phyloP scores from a whole-genome alignment of 2,329 filamentous ascomycete genomes.

The Blastomyces emzantsi region DNA sequence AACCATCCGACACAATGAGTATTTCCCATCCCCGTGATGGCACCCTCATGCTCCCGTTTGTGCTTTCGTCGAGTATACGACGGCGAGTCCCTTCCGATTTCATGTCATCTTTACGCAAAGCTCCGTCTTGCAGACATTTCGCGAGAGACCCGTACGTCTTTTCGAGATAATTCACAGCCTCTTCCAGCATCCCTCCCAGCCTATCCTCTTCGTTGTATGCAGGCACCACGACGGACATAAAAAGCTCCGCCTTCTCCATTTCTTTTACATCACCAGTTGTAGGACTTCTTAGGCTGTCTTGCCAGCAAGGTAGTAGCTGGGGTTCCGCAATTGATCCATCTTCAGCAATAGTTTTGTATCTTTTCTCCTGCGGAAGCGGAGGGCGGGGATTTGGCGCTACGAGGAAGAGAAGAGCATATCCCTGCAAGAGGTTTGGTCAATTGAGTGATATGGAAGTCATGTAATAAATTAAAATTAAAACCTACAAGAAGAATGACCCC shows the following conservation, averaged over 20 bases:
- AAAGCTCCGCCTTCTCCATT: conserved; percentile 69
- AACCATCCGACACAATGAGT: conserved; percentile 82
- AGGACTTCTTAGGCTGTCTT: conserved; percentile 62
- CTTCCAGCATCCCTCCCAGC: conserved; percentile 74
- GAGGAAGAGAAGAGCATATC: conserved; percentile 60
- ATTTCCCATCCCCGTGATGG: conserved; percentile 71
- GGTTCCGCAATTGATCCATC: conserved; percentile 49
- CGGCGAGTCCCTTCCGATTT: conserved; percentile 21
- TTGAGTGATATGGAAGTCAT: conserved; percentile 5
- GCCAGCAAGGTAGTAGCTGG: conserved; percentile 71
- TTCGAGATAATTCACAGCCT: conserved; percentile 82
- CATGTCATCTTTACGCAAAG: background rate
- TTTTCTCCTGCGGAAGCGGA: conserved; percentile 69
- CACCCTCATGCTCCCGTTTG: conserved; percentile 29
- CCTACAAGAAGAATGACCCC: conserved; percentile 30
- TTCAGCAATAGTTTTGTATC: conserved; percentile 65
- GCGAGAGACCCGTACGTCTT: conserved; percentile 55
- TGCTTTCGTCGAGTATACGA: conserved; percentile 24
- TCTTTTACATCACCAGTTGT: conserved; percentile 37
- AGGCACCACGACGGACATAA: conserved; percentile 84
- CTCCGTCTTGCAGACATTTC: conserved; percentile 13
- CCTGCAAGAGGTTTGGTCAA: conserved; percentile 31
- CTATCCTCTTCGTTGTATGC: conserved; percentile 91
- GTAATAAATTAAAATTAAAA: conserved; percentile 9
- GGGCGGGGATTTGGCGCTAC: conserved; percentile 73